Evolutionary conservation across 2,329 filamentous ascomycete genomes (phyloP).

Genomic region (Arachnomyces sp.): DNA sequence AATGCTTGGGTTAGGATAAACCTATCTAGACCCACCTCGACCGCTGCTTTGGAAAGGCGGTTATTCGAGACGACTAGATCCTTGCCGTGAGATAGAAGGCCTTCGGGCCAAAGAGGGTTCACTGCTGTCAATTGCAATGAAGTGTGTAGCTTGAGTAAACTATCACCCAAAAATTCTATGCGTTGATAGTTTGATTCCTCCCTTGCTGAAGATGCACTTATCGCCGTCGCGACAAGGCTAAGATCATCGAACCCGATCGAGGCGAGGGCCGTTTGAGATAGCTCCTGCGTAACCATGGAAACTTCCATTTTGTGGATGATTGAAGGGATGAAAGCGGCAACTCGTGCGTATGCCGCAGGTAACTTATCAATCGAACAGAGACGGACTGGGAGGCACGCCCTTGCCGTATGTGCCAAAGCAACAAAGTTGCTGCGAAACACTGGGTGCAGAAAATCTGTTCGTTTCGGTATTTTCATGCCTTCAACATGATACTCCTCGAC

Average conservation of each 20-base stretch:
- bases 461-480: conserved; percentile 23
- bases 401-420: conserved; percentile 15
- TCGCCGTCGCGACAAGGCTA: conserved; percentile 57
- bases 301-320: conserved; percentile 64
- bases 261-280: conserved; percentile 51
- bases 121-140: conserved; percentile 57
- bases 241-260: conserved; percentile 49
- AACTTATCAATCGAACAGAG: conserved; percentile 33
- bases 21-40: conserved; percentile 57
- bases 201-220: conserved; percentile 57
- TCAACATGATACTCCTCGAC: conserved; percentile 12
- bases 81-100: conserved; percentile 62
- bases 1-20: conserved; percentile 66
- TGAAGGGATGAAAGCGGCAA: conserved; percentile 61
- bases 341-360: conserved; percentile 38
- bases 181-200: conserved; percentile 67
- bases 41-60: conserved; percentile 59
- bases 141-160: conserved; percentile 67
- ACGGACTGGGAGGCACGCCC: conserved; percentile 11
- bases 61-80: conserved; percentile 66
- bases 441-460: conserved; percentile 26
- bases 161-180: conserved; percentile 81
- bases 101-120: conserved; percentile 65
- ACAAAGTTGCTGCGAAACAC: conserved; percentile 11
- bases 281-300: conserved; percentile 53